Conservation (phyloP, 768 basidiomycete species). For the Pleurotus sapidus region DNA sequence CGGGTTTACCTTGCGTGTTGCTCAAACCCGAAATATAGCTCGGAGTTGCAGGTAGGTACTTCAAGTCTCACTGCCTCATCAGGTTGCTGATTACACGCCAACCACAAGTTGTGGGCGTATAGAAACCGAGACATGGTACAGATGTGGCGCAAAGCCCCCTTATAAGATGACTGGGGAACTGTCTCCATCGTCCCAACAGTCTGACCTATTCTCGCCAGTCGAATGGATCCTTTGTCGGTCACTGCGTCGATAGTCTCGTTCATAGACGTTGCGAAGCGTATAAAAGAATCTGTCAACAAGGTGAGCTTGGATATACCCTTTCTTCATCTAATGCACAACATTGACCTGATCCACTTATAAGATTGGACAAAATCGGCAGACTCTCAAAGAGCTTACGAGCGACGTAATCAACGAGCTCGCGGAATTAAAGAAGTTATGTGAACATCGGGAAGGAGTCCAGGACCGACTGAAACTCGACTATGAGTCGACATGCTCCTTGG, state of each 20-base stretch:
- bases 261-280: conserved; percentile 3
- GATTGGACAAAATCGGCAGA: neutral
- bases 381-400: neutral
- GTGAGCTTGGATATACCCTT: neutral
- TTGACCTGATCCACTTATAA: neutral
- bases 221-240: conserved; percentile 3
- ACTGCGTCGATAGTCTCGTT: neutral
- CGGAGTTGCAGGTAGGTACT: no score
- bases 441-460: neutral
- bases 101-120: no score
- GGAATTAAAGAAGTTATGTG: neutral
- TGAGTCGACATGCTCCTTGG: neutral
- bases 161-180: no score
- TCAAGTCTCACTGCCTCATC: no score
- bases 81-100: no score
- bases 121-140: no score
- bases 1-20: no score
- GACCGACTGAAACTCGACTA: neutral
- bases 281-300: neutral
- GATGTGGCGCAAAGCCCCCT: no score
- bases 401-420: neutral
- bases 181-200: no score
- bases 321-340: neutral
- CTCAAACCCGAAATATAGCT: no score
- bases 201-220: no score